Conservation (phyloP, 306 rosid species). For the Casuarina glauca region DNA sequence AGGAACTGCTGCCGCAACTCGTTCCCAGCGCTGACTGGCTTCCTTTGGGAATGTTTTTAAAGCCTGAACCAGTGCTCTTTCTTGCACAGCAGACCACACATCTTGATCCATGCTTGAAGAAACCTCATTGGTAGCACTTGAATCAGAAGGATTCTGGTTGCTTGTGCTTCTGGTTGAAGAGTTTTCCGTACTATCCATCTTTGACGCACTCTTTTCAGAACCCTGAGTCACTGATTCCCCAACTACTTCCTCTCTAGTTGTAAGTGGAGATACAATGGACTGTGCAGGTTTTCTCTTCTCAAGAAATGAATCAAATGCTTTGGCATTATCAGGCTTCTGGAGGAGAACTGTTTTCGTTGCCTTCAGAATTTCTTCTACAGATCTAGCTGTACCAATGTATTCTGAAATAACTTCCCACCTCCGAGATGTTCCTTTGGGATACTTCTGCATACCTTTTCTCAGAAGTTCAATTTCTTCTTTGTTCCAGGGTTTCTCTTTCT, state of each 20-base stretch:
- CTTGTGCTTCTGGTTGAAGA: slow-evolving; percentile 38
- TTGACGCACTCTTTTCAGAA: slow-evolving; percentile 36
- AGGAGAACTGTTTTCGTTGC: slow-evolving; percentile 94
- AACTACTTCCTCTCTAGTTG: slow-evolving; percentile 77
- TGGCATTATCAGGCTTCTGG: slow-evolving; percentile 91
- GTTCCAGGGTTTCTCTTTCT: slow-evolving; percentile 91
- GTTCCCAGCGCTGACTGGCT: slow-evolving; percentile 85
- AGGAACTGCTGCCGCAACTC: slow-evolving; percentile 90
- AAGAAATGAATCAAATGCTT: slow-evolving; percentile 90
- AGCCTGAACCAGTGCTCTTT: slow-evolving; percentile 92
- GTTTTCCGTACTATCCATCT: slow-evolving; percentile 33
- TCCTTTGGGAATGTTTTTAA: slow-evolving; percentile 94
- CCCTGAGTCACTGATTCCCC: slow-evolving; percentile 41
- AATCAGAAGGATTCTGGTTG: slow-evolving; percentile 31
- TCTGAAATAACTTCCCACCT: slow-evolving; percentile 99
- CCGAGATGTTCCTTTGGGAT: slow-evolving; percentile 91
- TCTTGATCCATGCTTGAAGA: slow-evolving; percentile 68
- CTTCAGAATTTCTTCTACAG: slow-evolving; percentile 94
- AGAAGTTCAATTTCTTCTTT: slow-evolving; percentile 90
- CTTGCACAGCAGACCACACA: slow-evolving; percentile 87
- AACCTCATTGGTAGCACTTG: slow-evolving; percentile 47
- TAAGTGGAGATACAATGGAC: slow-evolving; percentile 84
- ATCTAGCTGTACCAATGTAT: slow-evolving; percentile 86
- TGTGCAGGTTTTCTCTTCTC: slow-evolving; percentile 91
- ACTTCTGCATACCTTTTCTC: slow-evolving; percentile 84